Evolutionary conservation across 306 rosid genomes (phyloP).

Genomic region (Luffa aegyptiaca): DNA sequence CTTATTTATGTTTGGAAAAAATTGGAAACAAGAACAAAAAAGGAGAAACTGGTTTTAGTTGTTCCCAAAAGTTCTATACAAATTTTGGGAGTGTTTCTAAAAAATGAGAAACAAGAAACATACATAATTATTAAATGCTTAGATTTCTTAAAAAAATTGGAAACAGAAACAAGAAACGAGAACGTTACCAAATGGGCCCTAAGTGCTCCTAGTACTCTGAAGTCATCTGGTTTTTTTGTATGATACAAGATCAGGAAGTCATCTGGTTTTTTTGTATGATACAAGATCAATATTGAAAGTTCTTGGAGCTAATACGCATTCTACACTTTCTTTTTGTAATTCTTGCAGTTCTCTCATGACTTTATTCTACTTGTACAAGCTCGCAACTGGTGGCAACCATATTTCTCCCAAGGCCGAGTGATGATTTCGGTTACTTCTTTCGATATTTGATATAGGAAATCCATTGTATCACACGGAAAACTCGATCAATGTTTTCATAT

Average conservation of each 20-base stretch:
- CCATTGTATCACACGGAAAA: neutral
- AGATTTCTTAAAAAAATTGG: too few species aligned
- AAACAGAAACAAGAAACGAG: too few species aligned
- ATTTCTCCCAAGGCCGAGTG: constrained; percentile 53
- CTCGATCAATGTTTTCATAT: neutral
- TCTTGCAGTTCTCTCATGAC: constrained; percentile 69
- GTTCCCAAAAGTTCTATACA: too few species aligned
- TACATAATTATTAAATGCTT: too few species aligned
- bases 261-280: neutral
- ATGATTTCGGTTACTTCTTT: constrained; percentile 5
- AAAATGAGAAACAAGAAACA: too few species aligned
- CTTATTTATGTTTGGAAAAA: too few species aligned
- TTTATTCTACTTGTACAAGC: constrained; percentile 62
- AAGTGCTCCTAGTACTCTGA: neutral
- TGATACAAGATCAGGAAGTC: neutral
- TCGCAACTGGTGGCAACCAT: constrained; percentile 80
- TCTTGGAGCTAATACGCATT: constrained; percentile 4
- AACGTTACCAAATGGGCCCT: too few species aligned
- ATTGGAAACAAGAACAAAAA: too few species aligned
- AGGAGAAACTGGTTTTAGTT: too few species aligned
- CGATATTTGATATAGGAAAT: neutral
- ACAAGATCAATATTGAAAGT: neutral
- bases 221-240: neutral
- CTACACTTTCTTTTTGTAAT: constrained; percentile 7
- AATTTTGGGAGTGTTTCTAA: too few species aligned